Evolutionary conservation across 2,329 filamentous ascomycete genomes (phyloP), one percentile per base, ranked within the genome.

Genomic region (Lasiodiplodia citricola): DNA sequence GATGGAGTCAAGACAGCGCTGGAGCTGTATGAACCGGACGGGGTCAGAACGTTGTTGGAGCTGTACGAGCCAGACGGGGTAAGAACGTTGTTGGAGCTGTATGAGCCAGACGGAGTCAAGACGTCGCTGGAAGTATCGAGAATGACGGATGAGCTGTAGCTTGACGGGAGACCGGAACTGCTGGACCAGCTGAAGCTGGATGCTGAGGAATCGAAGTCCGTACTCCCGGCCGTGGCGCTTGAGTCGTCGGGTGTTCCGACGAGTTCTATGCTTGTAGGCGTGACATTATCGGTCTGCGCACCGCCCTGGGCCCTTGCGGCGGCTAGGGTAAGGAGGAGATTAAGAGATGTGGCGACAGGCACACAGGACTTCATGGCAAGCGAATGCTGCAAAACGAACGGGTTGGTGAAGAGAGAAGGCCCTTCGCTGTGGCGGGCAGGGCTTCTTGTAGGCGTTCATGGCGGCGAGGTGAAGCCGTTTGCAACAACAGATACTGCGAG

Each of bases 341-440:
- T 55, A n/a, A 66, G 37, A 16, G 63, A 21, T 23, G 54, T 55
- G 54, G 63, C 63, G 35, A 66, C 21, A 25, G 56, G 60, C 37
- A 47, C 60, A 52, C 60, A 64, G 14, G 60, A 64, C 60, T 52
- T 51, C 60, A 64, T 64, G 44, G n/a, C 52, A 47, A 64, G 28
- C 60, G 58, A 50, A 37, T 50, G 58, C 5, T 35, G 41, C 16
- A 3, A 16, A 64, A 21, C 38, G 44, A 31, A 47, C 23, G 41
- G n/a, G 28, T 54, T 52, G 47, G 31, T 47, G 31, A 37, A 28
- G 31, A n/a, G 4, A 51, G 23, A 18, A 37, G 47, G 11, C 5
- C 10, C 3, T 18, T 21, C 18, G 60, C 25, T 18, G n/a, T 28
- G 47, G 60, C 44, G 25, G 10, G 28, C 60, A 38, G 28, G 5